phyloP scores from a whole-genome alignment of 192 early-diverging fungal genomes.

The Podochytrium sp. region DNA sequence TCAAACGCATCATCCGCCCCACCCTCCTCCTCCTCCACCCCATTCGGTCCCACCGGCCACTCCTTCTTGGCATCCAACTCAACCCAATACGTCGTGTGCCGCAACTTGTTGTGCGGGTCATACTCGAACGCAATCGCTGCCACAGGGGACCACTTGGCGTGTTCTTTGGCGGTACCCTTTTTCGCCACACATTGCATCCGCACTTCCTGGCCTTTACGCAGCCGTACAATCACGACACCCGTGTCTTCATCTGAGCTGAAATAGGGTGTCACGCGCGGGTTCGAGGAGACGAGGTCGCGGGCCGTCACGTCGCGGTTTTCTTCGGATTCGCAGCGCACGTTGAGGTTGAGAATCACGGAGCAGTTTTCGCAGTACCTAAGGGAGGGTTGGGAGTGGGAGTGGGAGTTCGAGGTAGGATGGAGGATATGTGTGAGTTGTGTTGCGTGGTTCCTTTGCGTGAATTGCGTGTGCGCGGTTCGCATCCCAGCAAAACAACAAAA shows the following conservation, averaged over 20 bases:
- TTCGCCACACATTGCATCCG: slow-evolving; percentile 90
- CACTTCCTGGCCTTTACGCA: slow-evolving; percentile 92
- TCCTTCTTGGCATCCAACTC: slow-evolving; percentile 71
- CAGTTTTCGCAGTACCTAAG: slow-evolving; percentile 82
- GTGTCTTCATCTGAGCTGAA: slow-evolving; percentile 56
- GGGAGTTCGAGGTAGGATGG: slow-evolving; percentile 64
- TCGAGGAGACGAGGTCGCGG: slow-evolving; percentile 69
- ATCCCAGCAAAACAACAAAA: too few species aligned
- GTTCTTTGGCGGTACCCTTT: slow-evolving; percentile 97
- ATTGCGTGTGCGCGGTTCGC: too few species aligned
- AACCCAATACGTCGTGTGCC: slow-evolving; percentile 92
- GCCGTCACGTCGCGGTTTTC: slow-evolving; percentile 82
- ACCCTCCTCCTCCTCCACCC: slow-evolving; percentile 32
- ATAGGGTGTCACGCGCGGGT: slow-evolving; percentile 34
- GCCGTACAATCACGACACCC: slow-evolving; percentile 84
- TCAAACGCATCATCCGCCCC: slow-evolving; percentile 52
- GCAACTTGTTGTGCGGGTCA: slow-evolving; percentile 92
- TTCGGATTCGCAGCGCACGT: slow-evolving; percentile 82
- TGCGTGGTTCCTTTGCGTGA: too few species aligned
- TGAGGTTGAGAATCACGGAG: slow-evolving; percentile 85
- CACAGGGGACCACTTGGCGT: slow-evolving; percentile 96
- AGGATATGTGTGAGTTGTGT: too few species aligned
- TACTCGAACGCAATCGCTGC: slow-evolving; percentile 92
- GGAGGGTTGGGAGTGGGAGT: background rate
- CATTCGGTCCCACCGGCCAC: slow-evolving; percentile 68